A percentile compares a stretch with the other conserved stretches of the same genome.
Evolutionary conservation across 2,329 filamentous ascomycete genomes (phyloP).

Genomic region (Ceratocystis smalleyi): DNA sequence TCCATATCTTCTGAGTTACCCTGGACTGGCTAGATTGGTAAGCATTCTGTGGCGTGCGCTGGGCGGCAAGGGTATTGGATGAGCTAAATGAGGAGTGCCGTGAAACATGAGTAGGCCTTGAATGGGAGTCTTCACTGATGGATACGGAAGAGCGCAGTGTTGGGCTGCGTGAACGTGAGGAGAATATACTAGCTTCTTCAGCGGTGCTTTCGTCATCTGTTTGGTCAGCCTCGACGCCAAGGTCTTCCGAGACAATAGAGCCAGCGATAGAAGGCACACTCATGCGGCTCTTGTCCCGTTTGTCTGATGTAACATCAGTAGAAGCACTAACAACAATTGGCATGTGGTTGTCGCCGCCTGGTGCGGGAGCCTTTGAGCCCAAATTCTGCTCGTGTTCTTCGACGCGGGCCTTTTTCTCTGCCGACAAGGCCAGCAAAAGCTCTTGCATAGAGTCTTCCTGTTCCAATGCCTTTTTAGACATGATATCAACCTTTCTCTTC

Average conservation of each 20-base stretch:
- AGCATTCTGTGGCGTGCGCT: slow-evolving; percentile 16
- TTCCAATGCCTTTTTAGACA: slow-evolving; percentile 38
- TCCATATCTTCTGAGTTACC: slow-evolving; percentile 6
- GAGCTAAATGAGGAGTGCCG: slow-evolving; percentile 24
- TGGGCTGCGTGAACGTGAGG: slow-evolving; percentile 44
- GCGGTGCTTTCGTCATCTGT: slow-evolving; percentile 35
- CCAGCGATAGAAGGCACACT: slow-evolving; percentile 19
- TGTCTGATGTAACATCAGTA: neutral
- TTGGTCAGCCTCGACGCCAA: slow-evolving; percentile 38
- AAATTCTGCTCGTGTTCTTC: slow-evolving; percentile 24
- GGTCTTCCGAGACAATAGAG: slow-evolving; percentile 35
- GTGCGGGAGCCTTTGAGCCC: neutral
- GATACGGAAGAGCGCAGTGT: slow-evolving; percentile 22
- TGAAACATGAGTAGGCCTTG: neutral
- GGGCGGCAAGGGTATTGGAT: slow-evolving; percentile 19
- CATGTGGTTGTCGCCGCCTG: neutral
- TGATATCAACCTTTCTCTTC: slow-evolving; percentile 44
- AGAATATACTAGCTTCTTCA: slow-evolving; percentile 44
- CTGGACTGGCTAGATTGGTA: slow-evolving; percentile 10
- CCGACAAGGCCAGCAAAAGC: slow-evolving; percentile 35
- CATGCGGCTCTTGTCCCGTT: slow-evolving; percentile 3
- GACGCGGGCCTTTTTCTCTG: slow-evolving; percentile 33
- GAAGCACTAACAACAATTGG: neutral
- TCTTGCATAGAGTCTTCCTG: slow-evolving; percentile 37
- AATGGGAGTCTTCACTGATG: slow-evolving; percentile 2